Base-by-base conservation (phyloP, 345 rosid genomes). In the Pistacia atlantica region DNA sequence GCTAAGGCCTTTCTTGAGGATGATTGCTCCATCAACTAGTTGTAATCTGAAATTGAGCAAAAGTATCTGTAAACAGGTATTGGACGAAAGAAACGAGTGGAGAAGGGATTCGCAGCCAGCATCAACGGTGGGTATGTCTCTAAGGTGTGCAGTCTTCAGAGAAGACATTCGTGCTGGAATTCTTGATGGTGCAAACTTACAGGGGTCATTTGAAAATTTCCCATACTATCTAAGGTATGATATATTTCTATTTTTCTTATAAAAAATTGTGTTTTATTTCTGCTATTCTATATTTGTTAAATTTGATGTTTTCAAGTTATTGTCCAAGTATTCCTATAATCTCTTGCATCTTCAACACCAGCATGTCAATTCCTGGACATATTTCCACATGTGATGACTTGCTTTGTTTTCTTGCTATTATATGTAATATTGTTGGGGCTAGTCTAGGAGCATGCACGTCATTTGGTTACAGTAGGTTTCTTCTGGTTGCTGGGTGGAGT, bases 221-320 rank as follows among this genome's bases (percentile, higher is more conserved):
- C 98, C 98, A 38, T 93, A 95, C 78, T 91, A 91, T 86, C 80
- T 95, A 74, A 95, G 98, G 98, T 95, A 83, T 73, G 51, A 6
- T 68, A 49, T 72, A 31, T 16, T 63, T 38, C 46, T 42, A 38
- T 38, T 42, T 42, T 42, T 42, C 46, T 42, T 42, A 42, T 42
- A 8, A 0, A 8, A 42, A 42, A 42, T 42, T 42, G 0, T 42
- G 8, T 42, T 5, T 14, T 74, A 17, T 11, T 55, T 75, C 20
- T 38, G 33, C 25, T 55, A 54, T 51, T 54, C 25, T 37, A 49
- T 63, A 11, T 17, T 63, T 46, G 48, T 18, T 31, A 5, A 31
- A 22, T 49, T 11, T 51, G 31, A 33, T 64, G 22, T 62, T 20
- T 51, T n/a, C 61, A 28, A 0, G 5, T 31, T 49, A 2, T 28